A percentile compares a stretch with the other conserved stretches of the same genome.
Conservation (phyloP, 225 moss, liverwort and hornwort genomes). For the Asterella californica region DNA sequence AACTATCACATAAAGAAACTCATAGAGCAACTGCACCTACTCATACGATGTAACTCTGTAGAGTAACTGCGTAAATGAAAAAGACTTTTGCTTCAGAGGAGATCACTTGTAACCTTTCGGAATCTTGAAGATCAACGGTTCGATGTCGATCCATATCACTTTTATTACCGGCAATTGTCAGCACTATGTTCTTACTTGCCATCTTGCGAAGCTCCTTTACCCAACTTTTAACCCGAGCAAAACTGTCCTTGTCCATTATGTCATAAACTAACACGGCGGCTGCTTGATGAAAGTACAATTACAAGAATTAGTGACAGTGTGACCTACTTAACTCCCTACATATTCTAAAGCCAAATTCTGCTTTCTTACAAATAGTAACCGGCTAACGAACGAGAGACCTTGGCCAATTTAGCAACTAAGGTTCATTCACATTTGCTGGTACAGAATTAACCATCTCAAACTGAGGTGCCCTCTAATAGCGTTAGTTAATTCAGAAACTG, state of each 20-base stretch:
- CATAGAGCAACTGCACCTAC: background rate
- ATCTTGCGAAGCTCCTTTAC: slow-evolving; percentile 96
- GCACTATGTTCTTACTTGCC: slow-evolving; percentile 83
- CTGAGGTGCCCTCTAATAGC: background rate
- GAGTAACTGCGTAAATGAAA: background rate
- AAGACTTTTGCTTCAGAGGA: background rate
- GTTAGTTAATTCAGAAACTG: background rate
- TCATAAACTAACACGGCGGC: slow-evolving; percentile 94
- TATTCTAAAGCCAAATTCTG: background rate
- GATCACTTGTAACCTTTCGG: slow-evolving; percentile 48
- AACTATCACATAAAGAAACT: background rate
- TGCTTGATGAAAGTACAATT: slow-evolving; percentile 19
- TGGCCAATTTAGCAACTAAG: background rate
- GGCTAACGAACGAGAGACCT: background rate
- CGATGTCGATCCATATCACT: slow-evolving; percentile 87
- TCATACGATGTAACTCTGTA: background rate
- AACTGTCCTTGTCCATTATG: slow-evolving; percentile 89
- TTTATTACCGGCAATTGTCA: slow-evolving; percentile 91
- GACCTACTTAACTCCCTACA: background rate
- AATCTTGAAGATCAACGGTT: slow-evolving; percentile 67
- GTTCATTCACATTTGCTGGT: background rate
- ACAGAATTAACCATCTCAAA: background rate
- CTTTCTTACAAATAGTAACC: background rate
- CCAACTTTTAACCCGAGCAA: slow-evolving; percentile 88
- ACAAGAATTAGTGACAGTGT: background rate